Percentiles rank a stretch among this genome's conserved stretches.
phyloP scores from a whole-genome alignment of 179 eudicot species.

The Gypsophila paniculata region DNA sequence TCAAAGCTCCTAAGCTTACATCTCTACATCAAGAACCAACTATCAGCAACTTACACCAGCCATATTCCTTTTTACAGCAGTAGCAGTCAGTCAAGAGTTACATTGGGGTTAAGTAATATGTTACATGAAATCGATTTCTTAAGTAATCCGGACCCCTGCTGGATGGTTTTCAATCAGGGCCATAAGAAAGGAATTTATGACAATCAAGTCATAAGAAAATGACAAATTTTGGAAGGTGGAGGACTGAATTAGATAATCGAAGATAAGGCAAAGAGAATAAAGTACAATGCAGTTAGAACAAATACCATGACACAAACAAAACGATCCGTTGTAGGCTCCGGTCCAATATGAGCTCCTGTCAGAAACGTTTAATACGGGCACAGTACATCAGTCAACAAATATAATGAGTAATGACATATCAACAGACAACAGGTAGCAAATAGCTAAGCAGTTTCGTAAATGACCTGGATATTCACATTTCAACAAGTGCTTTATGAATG shows the following conservation, averaged over 20 bases:
- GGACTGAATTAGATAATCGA: background rate
- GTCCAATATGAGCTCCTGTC: constrained; percentile 98
- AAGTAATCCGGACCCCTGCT: background rate
- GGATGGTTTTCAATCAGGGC: background rate
- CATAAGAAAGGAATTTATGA: background rate
- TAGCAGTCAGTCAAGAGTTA: background rate
- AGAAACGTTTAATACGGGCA: background rate
- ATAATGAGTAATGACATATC: background rate
- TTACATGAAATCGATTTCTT: background rate
- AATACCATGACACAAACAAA: constrained; percentile 78
- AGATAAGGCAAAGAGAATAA: background rate
- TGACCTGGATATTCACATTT: constrained; percentile 83
- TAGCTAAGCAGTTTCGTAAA: background rate
- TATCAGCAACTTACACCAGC: constrained; percentile 2
- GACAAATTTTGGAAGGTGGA: background rate
- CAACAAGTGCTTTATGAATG: constrained; percentile 84
- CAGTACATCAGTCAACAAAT: constrained; percentile 2
- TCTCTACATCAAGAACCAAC: background rate
- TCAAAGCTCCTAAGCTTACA: background rate
- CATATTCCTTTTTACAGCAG: background rate
- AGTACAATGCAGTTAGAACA: background rate
- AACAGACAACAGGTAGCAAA: background rate
- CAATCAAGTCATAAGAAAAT: no score
- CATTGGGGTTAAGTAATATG: background rate
- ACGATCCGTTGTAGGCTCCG: constrained; percentile 95